phyloP scores from a whole-genome alignment of 2,329 filamentous ascomycete genomes.

The Teratosphaeria viscida region DNA sequence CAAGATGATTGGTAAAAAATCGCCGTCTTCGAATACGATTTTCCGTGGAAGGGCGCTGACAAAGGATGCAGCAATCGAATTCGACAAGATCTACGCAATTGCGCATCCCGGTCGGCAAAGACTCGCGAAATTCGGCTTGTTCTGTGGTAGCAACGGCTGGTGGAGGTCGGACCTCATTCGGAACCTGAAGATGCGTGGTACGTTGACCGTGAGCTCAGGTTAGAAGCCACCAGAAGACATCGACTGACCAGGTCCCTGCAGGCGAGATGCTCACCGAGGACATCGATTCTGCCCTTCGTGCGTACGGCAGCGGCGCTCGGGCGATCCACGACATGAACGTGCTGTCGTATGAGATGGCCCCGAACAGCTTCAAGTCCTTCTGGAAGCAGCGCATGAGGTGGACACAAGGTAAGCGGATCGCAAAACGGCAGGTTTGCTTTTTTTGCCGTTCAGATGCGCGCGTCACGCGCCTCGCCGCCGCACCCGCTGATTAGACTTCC shows the following conservation, averaged over 20 bases:
- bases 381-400: slow-evolving; percentile 43
- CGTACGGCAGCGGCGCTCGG: slow-evolving; percentile 33
- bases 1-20: slow-evolving; percentile 29
- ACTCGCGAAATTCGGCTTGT: slow-evolving; percentile 40
- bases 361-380: slow-evolving; percentile 34
- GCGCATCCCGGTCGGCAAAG: slow-evolving; percentile 39
- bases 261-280: slow-evolving; percentile 41
- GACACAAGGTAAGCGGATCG: slow-evolving; percentile 26
- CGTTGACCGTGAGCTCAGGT: too few species aligned
- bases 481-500: neutral
- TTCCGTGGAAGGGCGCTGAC: neutral
- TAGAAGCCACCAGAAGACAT: too few species aligned
- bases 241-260: neutral
- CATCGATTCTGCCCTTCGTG: slow-evolving; percentile 40
- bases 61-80: slow-evolving; percentile 27
- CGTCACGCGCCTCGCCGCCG: neutral
- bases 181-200: slow-evolving; percentile 38
- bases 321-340: slow-evolving; percentile 41
- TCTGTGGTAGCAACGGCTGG: slow-evolving; percentile 41
- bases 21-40: slow-evolving; percentile 7
- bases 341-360: slow-evolving; percentile 39
- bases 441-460: neutral
- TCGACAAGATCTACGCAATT: slow-evolving; percentile 43
- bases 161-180: slow-evolving; percentile 36
- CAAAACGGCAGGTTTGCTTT: neutral